Conservation (phyloP, 1,284 basidiomycete species). For the Marasmius tenuissimus region DNA sequence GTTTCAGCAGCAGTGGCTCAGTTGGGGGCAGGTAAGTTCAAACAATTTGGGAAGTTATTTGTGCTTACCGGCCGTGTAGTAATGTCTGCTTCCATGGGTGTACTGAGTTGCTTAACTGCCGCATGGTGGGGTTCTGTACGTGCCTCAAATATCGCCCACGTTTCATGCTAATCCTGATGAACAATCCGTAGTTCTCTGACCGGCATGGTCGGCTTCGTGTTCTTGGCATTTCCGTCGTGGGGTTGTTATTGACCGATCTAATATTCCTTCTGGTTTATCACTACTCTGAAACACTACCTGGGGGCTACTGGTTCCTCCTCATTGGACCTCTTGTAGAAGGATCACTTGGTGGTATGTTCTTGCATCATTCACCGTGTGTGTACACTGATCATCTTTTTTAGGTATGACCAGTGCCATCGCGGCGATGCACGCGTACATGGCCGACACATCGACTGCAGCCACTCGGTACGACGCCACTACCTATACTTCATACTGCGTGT, state of each 20-base stretch:
- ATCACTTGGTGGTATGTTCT: conserved; percentile 63
- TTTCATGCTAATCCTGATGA: neutral
- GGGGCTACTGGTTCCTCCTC: conserved; percentile 84
- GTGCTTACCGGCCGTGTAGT: conserved; percentile 30
- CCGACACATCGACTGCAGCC: conserved; percentile 54
- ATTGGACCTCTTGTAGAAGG: conserved; percentile 77
- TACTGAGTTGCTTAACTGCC: conserved; percentile 73
- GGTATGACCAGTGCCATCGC: conserved; percentile 51
- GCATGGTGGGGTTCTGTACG: conserved; percentile 81
- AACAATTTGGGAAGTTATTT: neutral
- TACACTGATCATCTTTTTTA: conserved; percentile 23
- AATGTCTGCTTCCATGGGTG: conserved; percentile 68
- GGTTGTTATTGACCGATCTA: conserved; percentile 65
- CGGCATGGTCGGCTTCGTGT: conserved; percentile 72
- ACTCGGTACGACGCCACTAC: conserved; percentile 36
- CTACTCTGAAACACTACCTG: conserved; percentile 63
- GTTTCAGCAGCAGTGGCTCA: conserved; percentile 75
- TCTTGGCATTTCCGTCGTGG: conserved; percentile 62
- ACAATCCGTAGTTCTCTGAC: conserved; percentile 65
- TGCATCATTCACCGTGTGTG: neutral
- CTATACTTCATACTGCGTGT: neutral
- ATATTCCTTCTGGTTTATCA: conserved; percentile 67
- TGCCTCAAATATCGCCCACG: neutral
- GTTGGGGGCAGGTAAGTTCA: conserved; percentile 56
- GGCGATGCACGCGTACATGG: conserved; percentile 60